These are phyloP conservation scores for Micromonas pusilla DNA, from an alignment of 139 green algal genomes.

Conservation along the genomic window DNA sequence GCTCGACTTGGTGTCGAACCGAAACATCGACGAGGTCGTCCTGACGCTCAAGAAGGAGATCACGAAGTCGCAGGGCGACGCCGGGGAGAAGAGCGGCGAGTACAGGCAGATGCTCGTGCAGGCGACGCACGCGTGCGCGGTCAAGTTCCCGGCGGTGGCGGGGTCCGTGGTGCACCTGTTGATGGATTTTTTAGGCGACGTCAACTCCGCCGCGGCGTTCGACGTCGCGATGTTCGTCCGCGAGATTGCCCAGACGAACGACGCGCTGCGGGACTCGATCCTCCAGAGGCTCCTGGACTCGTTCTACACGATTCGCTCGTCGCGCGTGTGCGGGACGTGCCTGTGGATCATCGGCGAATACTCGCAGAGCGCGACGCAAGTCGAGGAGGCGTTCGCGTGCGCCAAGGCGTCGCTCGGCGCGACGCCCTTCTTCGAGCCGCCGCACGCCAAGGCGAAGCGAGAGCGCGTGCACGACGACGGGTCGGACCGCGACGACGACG, in stretches of 20 bases:
- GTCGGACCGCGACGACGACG: slow-evolving; percentile 37
- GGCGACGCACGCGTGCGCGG: slow-evolving; percentile 86
- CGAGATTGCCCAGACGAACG: slow-evolving; percentile 93
- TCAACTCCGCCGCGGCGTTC: slow-evolving; percentile 52
- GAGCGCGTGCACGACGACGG: slow-evolving; percentile 37
- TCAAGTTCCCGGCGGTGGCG: slow-evolving; percentile 92
- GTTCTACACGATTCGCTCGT: slow-evolving; percentile 73
- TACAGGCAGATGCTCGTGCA: slow-evolving; percentile 91
- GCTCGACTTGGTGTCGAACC: slow-evolving; percentile 81
- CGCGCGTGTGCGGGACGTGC: slow-evolving; percentile 71
- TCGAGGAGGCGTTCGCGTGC: slow-evolving; percentile 63
- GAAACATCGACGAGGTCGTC: slow-evolving; percentile 88
- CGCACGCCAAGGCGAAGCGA: slow-evolving; percentile 32
- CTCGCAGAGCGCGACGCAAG: slow-evolving; percentile 53
- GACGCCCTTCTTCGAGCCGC: slow-evolving; percentile 11
- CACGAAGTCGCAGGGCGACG: slow-evolving; percentile 83
- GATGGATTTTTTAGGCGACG: slow-evolving; percentile 87
- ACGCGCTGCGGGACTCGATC: slow-evolving; percentile 69
- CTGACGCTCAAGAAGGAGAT: slow-evolving; percentile 95
- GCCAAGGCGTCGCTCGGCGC: slow-evolving; percentile 67
- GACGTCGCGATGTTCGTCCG: slow-evolving; percentile 84
- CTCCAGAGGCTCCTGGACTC: slow-evolving; percentile 79
- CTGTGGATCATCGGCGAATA: slow-evolving; percentile 96
- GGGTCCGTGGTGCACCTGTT: slow-evolving; percentile 85
- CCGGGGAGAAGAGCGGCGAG: slow-evolving; percentile 78